These are phyloP conservation scores for Halteria grandinella DNA, from an alignment of 73 alveolate species.

Conservation along the genomic window DNA sequence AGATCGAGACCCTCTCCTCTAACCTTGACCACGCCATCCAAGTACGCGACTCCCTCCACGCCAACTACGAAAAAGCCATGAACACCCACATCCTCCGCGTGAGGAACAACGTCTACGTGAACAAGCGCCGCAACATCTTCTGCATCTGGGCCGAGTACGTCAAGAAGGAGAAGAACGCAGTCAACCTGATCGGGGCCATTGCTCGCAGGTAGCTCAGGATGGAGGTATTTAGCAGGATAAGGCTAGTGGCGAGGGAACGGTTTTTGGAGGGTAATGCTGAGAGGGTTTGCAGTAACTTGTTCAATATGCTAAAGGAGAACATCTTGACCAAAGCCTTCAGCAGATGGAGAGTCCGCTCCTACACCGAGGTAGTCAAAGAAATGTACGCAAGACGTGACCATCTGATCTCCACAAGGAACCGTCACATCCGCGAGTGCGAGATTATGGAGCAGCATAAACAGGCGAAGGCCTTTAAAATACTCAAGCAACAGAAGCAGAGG, in stretches of 20 bases:
- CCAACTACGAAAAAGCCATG: slow-evolving; percentile 50
- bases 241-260: slow-evolving; percentile 58
- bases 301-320: slow-evolving; percentile 25
- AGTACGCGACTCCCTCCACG: slow-evolving; percentile 13
- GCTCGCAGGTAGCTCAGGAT: slow-evolving; percentile 45
- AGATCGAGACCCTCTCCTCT: slow-evolving; percentile 6
- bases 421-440: neutral
- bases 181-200: slow-evolving; percentile 57
- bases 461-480: slow-evolving; percentile 10
- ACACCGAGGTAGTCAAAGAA: slow-evolving; percentile 5
- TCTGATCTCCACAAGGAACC: neutral
- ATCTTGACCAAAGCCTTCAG: slow-evolving; percentile 33
- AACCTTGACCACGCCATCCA: slow-evolving; percentile 8
- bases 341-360: slow-evolving; percentile 49
- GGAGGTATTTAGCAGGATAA: slow-evolving; percentile 60
- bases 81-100: slow-evolving; percentile 23
- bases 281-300: slow-evolving; percentile 1
- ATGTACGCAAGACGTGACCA: slow-evolving; percentile 4
- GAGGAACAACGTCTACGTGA: slow-evolving; percentile 53
- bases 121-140: slow-evolving; percentile 58
- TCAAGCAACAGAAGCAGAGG: slow-evolving; percentile 21
- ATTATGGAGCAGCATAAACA: slow-evolving; percentile 9
- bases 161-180: slow-evolving; percentile 60
- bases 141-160: slow-evolving; percentile 57
- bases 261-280: slow-evolving; percentile 49